Evolutionary conservation across 164 flowering plant species (phyloP), one percentile per base, ranked within the genome.

Genomic region (Tetrastigma voinierianum): DNA sequence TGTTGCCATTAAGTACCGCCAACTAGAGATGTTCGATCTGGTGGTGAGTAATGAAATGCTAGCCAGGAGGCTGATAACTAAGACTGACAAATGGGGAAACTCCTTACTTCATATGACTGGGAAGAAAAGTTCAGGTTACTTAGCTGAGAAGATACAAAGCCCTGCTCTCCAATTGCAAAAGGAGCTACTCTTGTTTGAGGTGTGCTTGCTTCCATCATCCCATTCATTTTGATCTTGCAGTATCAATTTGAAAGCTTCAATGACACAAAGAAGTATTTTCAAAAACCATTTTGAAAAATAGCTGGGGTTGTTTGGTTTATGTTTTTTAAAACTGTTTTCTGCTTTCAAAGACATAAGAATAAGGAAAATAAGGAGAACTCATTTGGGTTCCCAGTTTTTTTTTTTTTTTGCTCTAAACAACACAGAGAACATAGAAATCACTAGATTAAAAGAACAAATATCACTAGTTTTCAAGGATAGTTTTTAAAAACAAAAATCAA

Each of bases 31-130:
- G 0, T 61, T 53, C 16, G 14, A 47, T 1, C 40, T 23, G 10
- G 21, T 69, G 8, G 48, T 25, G 53, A 12, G 61, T 15, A 48
- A 15, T 54, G 19, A 16, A 44, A 20, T 46, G 12, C 32, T 13
- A 12, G 20, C 13, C 59, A 9, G 16, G 12, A 47, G 66, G 45
- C 10, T 67, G 17, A 25, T 3, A n/a, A 1, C 19, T 14, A 15
- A 8, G 2, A 23, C 60, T 7, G 72, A 76, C 57, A 52, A 17
- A 0, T 1, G 54, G 1, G 58, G 67, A 1, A 10, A 60, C 64
- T 46, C 67, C n/a, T 19, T 61, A 4, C 23, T 74, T 25, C 77
- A 74, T 23, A 51, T 54, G 46, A 67, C 57, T 47, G 77, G 61
- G 10, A 15, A 21, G 0, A 46, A 19, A 3, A 45, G 2, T 10